Evolutionary conservation across 345 rosid genomes (phyloP).

Genomic region (Melastoma malabathricum): DNA sequence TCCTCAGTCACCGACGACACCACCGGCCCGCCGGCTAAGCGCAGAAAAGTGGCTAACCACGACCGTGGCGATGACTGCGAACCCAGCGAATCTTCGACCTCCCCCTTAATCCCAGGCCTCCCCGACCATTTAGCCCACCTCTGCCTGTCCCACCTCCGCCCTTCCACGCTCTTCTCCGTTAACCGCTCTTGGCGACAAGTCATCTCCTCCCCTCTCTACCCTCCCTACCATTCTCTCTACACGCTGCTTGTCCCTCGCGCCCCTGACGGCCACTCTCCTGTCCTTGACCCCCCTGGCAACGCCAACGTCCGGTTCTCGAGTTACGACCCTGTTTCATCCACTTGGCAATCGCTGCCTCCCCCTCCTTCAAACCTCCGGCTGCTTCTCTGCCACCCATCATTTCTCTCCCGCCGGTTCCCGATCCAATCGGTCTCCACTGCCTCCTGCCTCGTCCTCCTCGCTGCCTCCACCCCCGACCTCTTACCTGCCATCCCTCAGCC

Average conservation of each 20-base stretch:
- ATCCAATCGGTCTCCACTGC: conserved; percentile 29
- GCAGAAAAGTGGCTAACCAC: conserved; percentile 10
- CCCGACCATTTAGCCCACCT: conserved; percentile 34
- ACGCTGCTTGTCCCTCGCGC: conserved; percentile 16
- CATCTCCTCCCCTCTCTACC: conserved; percentile 32
- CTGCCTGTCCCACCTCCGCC: conserved; percentile 28
- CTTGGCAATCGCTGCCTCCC: conserved; percentile 31
- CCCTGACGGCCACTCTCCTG: not conserved
- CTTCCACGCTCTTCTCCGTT: conserved; percentile 28
- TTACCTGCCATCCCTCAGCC: conserved; percentile 30
- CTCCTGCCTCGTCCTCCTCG: conserved; percentile 24
- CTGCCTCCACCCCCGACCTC: conserved; percentile 29
- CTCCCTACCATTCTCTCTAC: conserved; percentile 36
- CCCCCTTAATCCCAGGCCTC: conserved; percentile 31
- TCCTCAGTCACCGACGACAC: not conserved
- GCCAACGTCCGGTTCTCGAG: conserved; percentile 15
- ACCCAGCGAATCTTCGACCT: not conserved
- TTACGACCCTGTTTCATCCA: conserved; percentile 30
- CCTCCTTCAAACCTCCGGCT: conserved; percentile 23
- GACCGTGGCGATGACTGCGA: not conserved
- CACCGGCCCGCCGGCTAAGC: conserved; percentile 12
- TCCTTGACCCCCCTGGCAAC: not conserved
- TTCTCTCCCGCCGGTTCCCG: conserved; percentile 29
- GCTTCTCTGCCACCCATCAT: conserved; percentile 33
- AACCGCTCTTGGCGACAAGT: conserved; percentile 45